Percentiles rank a stretch among this genome's conserved stretches.
Conservation (phyloP, 2,329 filamentous ascomycete species). For the Xylariaceae sp. region DNA sequence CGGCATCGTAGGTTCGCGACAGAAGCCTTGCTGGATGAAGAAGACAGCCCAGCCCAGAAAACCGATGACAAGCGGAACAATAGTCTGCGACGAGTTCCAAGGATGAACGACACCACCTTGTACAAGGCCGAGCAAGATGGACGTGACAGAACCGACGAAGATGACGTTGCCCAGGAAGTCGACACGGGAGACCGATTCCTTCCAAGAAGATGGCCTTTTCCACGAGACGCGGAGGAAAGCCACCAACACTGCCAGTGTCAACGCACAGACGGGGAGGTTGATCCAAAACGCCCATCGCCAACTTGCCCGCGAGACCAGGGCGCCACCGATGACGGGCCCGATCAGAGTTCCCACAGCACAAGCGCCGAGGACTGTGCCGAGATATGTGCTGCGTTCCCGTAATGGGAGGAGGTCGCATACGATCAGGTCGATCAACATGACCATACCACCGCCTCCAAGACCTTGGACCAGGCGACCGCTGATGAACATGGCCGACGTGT, state of each 20-base stretch:
- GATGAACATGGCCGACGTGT: too few species aligned
- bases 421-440: too few species aligned
- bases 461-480: too few species aligned
- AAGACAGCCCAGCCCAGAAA: not conserved
- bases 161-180: not conserved
- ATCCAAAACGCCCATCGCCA: not conserved
- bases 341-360: too few species aligned
- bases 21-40: not conserved
- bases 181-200: not conserved
- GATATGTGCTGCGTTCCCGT: too few species aligned
- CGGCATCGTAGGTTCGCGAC: slow-evolving; percentile 29
- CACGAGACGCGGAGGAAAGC: not conserved
- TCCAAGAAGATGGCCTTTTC: not conserved
- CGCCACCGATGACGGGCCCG: too few species aligned
- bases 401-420: too few species aligned
- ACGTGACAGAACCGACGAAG: not conserved
- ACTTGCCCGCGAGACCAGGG: too few species aligned
- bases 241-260: not conserved
- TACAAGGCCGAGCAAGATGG: not conserved
- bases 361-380: too few species aligned
- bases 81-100: slow-evolving; percentile 7
- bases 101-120: not conserved
- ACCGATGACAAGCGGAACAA: slow-evolving; percentile 5
- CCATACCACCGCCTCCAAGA: too few species aligned
- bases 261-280: not conserved